Conservation (phyloP, 176 grass and related monocot species). For the Avena atlantica region DNA sequence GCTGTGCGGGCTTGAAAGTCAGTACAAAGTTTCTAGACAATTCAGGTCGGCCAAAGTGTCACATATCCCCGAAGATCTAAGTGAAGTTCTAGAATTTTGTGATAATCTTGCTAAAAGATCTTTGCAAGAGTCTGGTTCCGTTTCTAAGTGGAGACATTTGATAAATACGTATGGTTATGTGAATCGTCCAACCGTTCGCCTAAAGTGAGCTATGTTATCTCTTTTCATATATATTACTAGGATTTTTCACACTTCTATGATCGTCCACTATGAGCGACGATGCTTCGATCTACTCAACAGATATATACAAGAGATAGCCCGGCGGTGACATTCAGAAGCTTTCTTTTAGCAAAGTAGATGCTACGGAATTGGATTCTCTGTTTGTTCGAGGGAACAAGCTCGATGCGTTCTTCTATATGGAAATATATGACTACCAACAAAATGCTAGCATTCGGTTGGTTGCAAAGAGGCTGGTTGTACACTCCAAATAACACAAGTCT, state of each 20-base stretch:
- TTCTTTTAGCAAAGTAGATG: conserved; percentile 66
- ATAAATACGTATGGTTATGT: conserved; percentile 67
- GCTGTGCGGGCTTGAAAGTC: too few species aligned
- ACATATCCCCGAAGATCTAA: too few species aligned
- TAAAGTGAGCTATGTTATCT: conserved; percentile 63
- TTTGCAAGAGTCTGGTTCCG: conserved; percentile 68
- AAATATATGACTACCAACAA: conserved; percentile 80
- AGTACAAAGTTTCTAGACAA: too few species aligned
- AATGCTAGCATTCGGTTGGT: conserved; percentile 74
- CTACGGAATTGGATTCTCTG: conserved; percentile 55
- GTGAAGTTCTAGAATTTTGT: conserved; percentile 68
- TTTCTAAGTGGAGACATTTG: conserved; percentile 80
- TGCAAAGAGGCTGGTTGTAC: conserved; percentile 74
- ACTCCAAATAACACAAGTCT: conserved; percentile 44
- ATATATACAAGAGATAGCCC: conserved; percentile 73
- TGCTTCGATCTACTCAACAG: conserved; percentile 55
- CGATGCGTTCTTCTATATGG: conserved; percentile 69
- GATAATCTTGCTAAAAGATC: conserved; percentile 66
- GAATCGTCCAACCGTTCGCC: conserved; percentile 58
- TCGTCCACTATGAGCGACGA: conserved; percentile 20
- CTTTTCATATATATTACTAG: conserved; percentile 6
- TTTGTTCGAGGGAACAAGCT: conserved; percentile 61
- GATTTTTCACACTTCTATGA: not conserved
- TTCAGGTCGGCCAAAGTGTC: too few species aligned
- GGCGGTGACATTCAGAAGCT: conserved; percentile 71